phyloP scores from a whole-genome alignment of 78 protist genomes.

The Capsaspora owczarzaki region DNA sequence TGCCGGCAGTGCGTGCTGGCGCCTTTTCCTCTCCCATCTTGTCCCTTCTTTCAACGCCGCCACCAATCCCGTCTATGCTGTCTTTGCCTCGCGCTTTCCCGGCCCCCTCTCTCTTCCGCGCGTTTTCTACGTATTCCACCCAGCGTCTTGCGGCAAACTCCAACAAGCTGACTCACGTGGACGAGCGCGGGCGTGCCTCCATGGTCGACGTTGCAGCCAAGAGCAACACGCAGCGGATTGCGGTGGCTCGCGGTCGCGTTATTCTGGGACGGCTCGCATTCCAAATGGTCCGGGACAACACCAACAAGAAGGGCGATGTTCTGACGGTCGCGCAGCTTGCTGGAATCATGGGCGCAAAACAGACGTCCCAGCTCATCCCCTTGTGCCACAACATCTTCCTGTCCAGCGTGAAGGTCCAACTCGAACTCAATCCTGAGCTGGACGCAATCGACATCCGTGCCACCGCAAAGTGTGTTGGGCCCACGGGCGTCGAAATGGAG shows the following conservation, averaged over 20 bases:
- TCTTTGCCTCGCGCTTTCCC: no score
- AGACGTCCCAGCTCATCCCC: constrained; percentile 54
- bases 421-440: constrained; percentile 25
- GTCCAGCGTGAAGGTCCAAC: not conserved
- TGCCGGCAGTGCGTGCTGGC: no score
- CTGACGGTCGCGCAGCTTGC: constrained; percentile 62
- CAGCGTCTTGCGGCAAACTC: no score
- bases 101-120: no score
- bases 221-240: constrained; percentile 10
- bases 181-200: not conserved
- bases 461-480: not conserved
- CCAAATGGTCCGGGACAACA: not conserved
- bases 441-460: not conserved
- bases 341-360: constrained; percentile 73
- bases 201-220: constrained; percentile 28
- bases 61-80: no score
- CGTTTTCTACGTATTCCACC: no score
- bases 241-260: not conserved
- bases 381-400: constrained; percentile 69
- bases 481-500: constrained; percentile 85
- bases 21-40: no score
- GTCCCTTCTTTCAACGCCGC: no score
- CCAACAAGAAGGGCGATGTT: constrained; percentile 55
- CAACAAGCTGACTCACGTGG: constrained; percentile 4
- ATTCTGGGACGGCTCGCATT: not conserved